Conservation (phyloP, 805 yeast species). For the Barnettozyma californica region DNA sequence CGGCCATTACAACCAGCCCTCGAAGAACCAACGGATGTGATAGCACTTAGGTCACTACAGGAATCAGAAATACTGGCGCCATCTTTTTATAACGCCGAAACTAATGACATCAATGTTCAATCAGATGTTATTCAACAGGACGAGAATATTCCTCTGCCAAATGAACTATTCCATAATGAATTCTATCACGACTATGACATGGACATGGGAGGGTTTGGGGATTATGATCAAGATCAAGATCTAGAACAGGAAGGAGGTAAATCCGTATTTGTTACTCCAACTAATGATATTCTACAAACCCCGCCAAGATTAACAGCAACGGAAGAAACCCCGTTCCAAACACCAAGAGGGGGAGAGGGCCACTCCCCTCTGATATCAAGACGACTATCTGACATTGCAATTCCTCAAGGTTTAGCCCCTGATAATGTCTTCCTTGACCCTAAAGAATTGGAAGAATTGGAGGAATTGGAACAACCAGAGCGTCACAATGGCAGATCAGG, state of each 20-base stretch:
- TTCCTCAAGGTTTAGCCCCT: conserved; percentile 24
- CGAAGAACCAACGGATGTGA: background rate
- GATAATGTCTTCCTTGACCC: conserved; percentile 5
- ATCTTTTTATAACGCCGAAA: background rate
- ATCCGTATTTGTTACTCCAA: background rate
- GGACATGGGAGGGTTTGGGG: background rate
- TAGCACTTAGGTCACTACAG: background rate
- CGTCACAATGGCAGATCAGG: background rate
- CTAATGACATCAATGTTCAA: background rate
- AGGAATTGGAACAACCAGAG: background rate
- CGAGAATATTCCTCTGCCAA: background rate
- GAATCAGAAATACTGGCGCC: background rate
- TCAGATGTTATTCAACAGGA: background rate
- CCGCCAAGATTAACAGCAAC: background rate
- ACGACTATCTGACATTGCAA: conserved; percentile 21
- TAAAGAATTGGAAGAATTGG: background rate
- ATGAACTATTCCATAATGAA: background rate
- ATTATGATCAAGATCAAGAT: background rate
- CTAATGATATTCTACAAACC: background rate
- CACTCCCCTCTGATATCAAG: background rate
- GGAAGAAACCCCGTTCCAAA: background rate
- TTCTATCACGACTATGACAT: background rate
- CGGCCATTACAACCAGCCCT: background rate
- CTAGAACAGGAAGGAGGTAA: background rate
- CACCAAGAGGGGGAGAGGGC: background rate